Conservation (phyloP, 352 stramenopile genomes). For the Globisporangium recalcitrans region DNA sequence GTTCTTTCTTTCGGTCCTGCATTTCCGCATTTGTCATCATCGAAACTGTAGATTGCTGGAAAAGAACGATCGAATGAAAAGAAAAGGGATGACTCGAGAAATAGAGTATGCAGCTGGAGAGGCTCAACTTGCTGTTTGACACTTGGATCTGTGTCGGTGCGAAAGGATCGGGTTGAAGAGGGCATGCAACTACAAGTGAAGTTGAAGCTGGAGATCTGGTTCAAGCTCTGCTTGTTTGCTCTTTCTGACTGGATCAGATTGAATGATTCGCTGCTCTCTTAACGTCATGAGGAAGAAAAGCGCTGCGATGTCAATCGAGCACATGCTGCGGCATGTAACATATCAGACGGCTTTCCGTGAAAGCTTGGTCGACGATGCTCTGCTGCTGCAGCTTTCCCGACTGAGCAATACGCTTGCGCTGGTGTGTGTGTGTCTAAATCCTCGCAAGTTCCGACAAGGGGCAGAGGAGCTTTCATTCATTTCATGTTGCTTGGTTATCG, state of each 20-base stretch:
- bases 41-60: slow-evolving; percentile 7
- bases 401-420: too few species aligned
- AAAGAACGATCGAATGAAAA: background rate
- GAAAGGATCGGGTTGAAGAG: background rate
- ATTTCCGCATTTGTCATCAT: slow-evolving; percentile 1
- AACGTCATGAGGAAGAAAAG: background rate
- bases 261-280: background rate
- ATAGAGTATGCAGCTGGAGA: background rate
- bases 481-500: background rate
- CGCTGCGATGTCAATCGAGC: too few species aligned
- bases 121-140: background rate
- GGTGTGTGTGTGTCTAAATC: too few species aligned
- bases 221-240: background rate
- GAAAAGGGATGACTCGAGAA: background rate
- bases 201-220: background rate
- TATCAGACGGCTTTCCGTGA: too few species aligned
- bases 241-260: background rate
- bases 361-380: too few species aligned
- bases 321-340: too few species aligned
- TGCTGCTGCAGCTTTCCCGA: too few species aligned
- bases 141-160: background rate
- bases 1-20: background rate
- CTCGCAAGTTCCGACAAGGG: too few species aligned
- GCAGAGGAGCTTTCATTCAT: background rate
- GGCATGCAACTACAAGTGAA: background rate